Base-by-base conservation (phyloP, 805 yeast species). In the Vanderwaltozyma tropicalis region DNA sequence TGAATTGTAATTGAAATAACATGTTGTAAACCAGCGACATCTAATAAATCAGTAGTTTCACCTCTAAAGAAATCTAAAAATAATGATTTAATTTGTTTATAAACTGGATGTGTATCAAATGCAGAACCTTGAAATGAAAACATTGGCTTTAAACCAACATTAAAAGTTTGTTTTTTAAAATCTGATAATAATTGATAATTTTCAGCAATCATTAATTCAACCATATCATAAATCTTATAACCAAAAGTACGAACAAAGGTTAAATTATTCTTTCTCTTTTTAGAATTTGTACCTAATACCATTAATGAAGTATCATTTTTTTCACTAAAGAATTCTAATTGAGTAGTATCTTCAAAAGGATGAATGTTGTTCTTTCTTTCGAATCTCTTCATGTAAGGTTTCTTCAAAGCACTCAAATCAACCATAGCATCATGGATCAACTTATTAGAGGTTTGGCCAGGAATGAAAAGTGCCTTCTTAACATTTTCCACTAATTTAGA, bases 1-100 rank as follows among this genome's bases (percentile, higher is more conserved):
- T 76, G 77, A 50, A 78, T 79, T 14, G 80, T 79, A 39, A 92
- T 64, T 3, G 95, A 74, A 48, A 92, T 86, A 37, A 92, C 80
- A 58, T 85, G 83, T 62, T 92, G 97, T 48, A 92, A 69, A 34
- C 96, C 96, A 2, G 96, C 94, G 32, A 89, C 94, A 59, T 92
- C 98, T 55, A 86, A 87, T 52, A 81, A 66, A 41, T 76, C 80
- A 18, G 87, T 77, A 38, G 72, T 77, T 48, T 83, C 86, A 32
- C 87, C 97, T 49, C 94, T 72, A 71, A 80, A 92, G 59, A 92
- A 81, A 62, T 92, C 98, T 47, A 92, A 54, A 53, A 92, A 87
- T 47, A 88, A 67, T 0, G 96, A 86, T 64, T 89, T 89, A 46
- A 87, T 56, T 44, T 88, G 96, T 59, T 71, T 75, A 63, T 72